These are phyloP conservation scores for Amanita phalloides DNA, from an alignment of 768 basidiomycete genomes.

Conservation along the genomic window DNA sequence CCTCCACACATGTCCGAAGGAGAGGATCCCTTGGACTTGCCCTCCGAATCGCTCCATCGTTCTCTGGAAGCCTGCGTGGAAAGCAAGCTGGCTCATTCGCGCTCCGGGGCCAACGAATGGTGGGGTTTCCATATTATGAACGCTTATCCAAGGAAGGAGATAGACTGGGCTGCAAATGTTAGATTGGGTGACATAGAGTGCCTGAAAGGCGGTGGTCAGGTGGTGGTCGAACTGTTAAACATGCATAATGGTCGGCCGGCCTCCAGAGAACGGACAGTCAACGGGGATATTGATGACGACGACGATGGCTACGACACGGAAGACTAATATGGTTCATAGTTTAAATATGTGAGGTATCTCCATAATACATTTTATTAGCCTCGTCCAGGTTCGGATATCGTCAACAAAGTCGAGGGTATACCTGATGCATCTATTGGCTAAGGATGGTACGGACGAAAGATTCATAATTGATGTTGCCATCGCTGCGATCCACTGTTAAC, in stretches of 20 bases:
- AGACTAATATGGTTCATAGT: constrained; percentile 14
- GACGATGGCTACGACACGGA: constrained; percentile 54
- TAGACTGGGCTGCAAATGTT: constrained; percentile 33
- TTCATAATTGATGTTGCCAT: constrained; percentile 96
- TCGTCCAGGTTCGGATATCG: too few species aligned
- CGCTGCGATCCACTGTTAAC: constrained; percentile 33
- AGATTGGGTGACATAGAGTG: constrained; percentile 35
- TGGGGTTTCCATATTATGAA: constrained; percentile 66
- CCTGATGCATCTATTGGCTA: constrained; percentile 43
- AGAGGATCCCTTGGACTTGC: constrained; percentile 32
- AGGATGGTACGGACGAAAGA: constrained; percentile 93
- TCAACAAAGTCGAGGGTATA: constrained; percentile 1
- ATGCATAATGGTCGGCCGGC: constrained; percentile 8
- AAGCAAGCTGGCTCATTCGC: constrained; percentile 12
- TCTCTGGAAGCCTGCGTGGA: constrained; percentile 25
- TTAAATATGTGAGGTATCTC: background rate
- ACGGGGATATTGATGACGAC: constrained; percentile 18
- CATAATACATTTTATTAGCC: constrained; percentile 3
- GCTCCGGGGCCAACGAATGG: constrained; percentile 28
- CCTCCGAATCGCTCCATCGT: constrained; percentile 24
- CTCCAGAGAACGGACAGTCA: constrained; percentile 8
- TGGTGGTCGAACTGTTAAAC: constrained; percentile 47
- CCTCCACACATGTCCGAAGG: constrained; percentile 25
- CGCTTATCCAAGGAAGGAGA: constrained; percentile 61
- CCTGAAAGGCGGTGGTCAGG: constrained; percentile 48